A percentile compares a stretch with the other conserved stretches of the same genome.
Conservation (phyloP, 441 rosid genomes). For the Brassica balearica region DNA sequence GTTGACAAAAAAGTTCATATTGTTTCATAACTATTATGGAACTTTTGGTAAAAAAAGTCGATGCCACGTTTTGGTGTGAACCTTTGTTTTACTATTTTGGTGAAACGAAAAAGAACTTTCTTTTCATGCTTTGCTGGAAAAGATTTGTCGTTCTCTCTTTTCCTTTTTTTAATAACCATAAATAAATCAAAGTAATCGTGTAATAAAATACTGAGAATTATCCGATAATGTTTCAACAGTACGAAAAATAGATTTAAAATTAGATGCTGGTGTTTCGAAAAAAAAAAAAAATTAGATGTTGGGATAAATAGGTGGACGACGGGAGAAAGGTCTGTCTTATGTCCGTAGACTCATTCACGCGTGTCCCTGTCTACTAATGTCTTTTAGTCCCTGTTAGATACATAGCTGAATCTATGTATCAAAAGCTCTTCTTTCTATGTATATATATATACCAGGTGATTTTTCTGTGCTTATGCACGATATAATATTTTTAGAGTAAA, state of each 20-base stretch:
- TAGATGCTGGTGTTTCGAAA: too few species aligned
- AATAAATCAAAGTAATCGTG: conserved; percentile 10
- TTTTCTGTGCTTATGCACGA: too few species aligned
- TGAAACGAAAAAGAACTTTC: conserved; percentile 14
- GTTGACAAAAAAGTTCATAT: not conserved
- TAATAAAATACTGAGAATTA: not conserved
- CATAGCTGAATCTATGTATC: conserved; percentile 36
- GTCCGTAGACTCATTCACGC: conserved; percentile 39
- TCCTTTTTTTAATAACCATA: not conserved
- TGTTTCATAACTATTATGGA: not conserved
- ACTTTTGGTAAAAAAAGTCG: conserved; percentile 12
- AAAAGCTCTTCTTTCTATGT: not conserved
- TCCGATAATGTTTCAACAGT: conserved; percentile 35
- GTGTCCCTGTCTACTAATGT: conserved; percentile 40
- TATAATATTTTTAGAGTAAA: too few species aligned
- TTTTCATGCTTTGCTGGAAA: conserved; percentile 24
- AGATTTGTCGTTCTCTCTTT: conserved; percentile 25
- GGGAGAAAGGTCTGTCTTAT: conserved; percentile 27
- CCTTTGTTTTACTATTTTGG: conserved; percentile 30
- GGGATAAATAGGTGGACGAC: conserved; percentile 45
- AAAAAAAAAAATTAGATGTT: conserved; percentile 14
- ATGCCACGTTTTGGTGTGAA: conserved; percentile 37
- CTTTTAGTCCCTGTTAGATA: conserved; percentile 35
- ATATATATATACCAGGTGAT: too few species aligned
- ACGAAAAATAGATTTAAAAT: conserved; percentile 31